Evolutionary conservation across 2,329 filamentous ascomycete species (phyloP), one percentile per base, ranked within the genome.

Genomic region (Claviceps humidiphila): DNA sequence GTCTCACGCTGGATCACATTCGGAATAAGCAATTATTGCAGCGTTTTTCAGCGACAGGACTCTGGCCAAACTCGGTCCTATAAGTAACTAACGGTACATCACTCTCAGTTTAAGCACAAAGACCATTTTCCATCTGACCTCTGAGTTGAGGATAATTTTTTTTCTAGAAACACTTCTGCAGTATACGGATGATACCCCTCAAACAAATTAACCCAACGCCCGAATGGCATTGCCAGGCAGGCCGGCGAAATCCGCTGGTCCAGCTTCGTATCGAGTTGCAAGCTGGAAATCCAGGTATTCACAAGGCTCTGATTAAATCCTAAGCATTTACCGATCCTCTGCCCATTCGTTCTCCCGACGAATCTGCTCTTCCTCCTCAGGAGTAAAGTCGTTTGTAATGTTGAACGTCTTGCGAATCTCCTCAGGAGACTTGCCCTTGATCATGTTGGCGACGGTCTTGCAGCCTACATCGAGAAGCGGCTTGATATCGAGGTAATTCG

Each of bases 341-440:
- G 87, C 87, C 87, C 87, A 93, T 71, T 93, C 87, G 67, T 93
- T 93, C 76, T 93, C 87, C 4, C 87, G 81, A 53, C 87, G 85
- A 58, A 93, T 98, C 78, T 98, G 93, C 66, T 98, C 93, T 71
- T 98, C 93, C 74, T 98, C 93, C 71, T 98, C 93, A 2, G 91
- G 89, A 0, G 93, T 97, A 74, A 98, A 98, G 70, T 98, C 93
- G 63, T 98, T 98, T 64, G 94, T 93, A 64, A 98, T 98, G 74
- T 98, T 98, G 77, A 98, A 98, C 0, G 93, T 98, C 79, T 97
- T 98, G 50, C 93, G 87, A 63, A 98, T 98, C 75, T 98, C 93
- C 69, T 98, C 93, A 3, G 93, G 93, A 0, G 89, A 95, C 79
- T 98, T 98, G 74, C 93, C 93, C 86, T 98, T 98, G 78, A 98